Conservation (phyloP, 495 filamentous ascomycete species). For the Hypoxylon fragiforme region DNA sequence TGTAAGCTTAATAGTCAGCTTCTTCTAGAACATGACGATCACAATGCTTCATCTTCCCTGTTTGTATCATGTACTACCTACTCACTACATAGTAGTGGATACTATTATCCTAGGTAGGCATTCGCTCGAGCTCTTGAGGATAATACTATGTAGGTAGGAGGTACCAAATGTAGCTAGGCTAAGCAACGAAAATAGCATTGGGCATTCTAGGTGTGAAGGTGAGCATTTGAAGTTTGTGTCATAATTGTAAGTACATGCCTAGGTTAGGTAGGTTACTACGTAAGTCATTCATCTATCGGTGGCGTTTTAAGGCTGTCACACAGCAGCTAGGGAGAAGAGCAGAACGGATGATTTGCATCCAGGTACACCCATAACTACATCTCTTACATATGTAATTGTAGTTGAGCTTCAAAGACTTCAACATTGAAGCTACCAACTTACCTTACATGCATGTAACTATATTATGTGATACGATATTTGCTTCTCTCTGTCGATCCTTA, state of each 20-base stretch:
- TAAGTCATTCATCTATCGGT: not conserved
- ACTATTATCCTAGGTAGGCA: not conserved
- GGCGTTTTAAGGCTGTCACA: conserved; percentile 19
- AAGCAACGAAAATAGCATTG: too few relatives aligned
- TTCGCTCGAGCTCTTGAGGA: too few relatives aligned
- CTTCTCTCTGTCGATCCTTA: too few relatives aligned
- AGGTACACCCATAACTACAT: not conserved
- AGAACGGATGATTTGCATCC: conserved; percentile 5
- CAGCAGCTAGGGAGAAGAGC: conserved; percentile 2
- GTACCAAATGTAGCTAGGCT: too few relatives aligned
- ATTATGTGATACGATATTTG: too few relatives aligned
- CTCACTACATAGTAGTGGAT: not conserved
- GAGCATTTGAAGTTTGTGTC: too few relatives aligned
- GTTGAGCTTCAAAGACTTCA: too few relatives aligned
- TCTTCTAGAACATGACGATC: conserved; percentile 28
- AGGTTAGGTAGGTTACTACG: not conserved
- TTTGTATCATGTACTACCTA: not conserved
- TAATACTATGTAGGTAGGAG: not conserved
- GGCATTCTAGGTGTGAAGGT: too few relatives aligned
- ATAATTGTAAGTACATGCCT: too few relatives aligned
- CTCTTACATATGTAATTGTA: too few relatives aligned
- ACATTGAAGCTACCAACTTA: too few relatives aligned
- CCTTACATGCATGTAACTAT: too few relatives aligned
- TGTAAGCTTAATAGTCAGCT: conserved; percentile 7
- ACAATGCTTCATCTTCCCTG: conserved; percentile 10